A percentile compares a stretch with the other conserved stretches of the same genome.
Conservation (phyloP, 116 monocot species). For the Cymodocea nodosa region DNA sequence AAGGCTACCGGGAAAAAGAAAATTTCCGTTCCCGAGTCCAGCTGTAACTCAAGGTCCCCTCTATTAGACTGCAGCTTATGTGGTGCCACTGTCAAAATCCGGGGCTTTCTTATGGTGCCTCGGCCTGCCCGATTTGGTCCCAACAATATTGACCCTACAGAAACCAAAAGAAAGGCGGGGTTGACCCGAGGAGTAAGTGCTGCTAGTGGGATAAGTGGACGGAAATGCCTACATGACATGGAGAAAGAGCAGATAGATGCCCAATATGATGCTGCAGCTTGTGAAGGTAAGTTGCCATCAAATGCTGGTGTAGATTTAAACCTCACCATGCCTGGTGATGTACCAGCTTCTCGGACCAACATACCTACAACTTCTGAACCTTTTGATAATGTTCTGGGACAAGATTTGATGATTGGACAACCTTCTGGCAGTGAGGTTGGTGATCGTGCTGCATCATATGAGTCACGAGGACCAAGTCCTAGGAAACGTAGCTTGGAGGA, state of each 20-base stretch:
- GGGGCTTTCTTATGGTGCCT: constrained; percentile 50
- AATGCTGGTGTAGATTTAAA: constrained; percentile 83
- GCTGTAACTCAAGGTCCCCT: constrained; percentile 42
- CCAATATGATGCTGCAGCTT: constrained; percentile 51
- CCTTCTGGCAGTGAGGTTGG: constrained; percentile 98
- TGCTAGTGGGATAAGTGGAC: constrained; percentile 75
- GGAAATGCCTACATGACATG: constrained; percentile 38
- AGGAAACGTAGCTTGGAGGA: constrained; percentile 78
- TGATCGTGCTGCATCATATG: constrained; percentile 92
- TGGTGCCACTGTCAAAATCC: constrained; percentile 80
- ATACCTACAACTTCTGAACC: constrained; percentile 31
- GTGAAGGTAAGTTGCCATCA: constrained; percentile 52
- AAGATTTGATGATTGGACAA: constrained; percentile 89
- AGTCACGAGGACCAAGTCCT: constrained; percentile 90
- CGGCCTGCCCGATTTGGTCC: constrained; percentile 44
- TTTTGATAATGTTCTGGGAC: constrained; percentile 57
- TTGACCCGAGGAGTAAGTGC: constrained; percentile 79
- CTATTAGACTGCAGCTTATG: constrained; percentile 90
- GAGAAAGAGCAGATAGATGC: constrained; percentile 48
- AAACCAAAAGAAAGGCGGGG: constrained; percentile 41
- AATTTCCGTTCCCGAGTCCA: constrained; percentile 29
- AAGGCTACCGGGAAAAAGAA: constrained; percentile 51
- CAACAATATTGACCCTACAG: constrained; percentile 32
- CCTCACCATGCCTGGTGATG: constrained; percentile 67
- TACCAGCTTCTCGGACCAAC: constrained; percentile 45